Conservation (phyloP, 768 basidiomycete species). For the Leccinum imitatum region DNA sequence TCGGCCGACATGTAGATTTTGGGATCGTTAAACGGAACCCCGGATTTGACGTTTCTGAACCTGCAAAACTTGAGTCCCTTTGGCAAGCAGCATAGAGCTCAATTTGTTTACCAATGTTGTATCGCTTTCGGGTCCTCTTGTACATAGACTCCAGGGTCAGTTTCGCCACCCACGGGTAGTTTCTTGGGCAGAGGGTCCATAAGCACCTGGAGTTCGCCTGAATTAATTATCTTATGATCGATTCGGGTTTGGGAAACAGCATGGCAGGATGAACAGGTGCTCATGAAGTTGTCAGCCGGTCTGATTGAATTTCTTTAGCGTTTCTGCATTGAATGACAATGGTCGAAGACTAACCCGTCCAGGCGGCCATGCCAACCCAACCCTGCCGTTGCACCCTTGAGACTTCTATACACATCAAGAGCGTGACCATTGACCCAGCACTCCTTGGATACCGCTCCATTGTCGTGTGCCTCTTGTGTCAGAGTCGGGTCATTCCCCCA, state of each 20-base stretch:
- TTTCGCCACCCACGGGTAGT: neutral
- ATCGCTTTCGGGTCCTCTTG: neutral
- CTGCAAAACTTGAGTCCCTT: neutral
- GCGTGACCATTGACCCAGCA: neutral
- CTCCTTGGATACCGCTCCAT: neutral
- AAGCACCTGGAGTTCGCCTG: neutral
- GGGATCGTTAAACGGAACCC: neutral
- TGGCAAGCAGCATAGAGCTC: neutral
- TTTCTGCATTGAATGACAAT: neutral
- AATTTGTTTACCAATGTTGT: neutral
- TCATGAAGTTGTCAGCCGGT: neutral
- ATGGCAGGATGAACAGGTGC: neutral
- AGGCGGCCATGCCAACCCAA: neutral
- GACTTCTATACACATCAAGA: neutral
- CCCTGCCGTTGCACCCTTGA: neutral
- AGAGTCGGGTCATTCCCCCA: constrained; percentile 4
- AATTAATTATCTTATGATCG: too few species aligned
- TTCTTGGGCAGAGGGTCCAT: neutral
- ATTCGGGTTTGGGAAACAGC: neutral
- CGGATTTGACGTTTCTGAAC: neutral
- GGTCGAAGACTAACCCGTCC: neutral
- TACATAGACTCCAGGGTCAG: neutral
- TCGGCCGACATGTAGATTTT: neutral
- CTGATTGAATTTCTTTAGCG: neutral
- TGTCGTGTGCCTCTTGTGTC: neutral